Conservation (phyloP, 2,329 filamentous ascomycete genomes). For the Sarocladiaceae sp. region DNA sequence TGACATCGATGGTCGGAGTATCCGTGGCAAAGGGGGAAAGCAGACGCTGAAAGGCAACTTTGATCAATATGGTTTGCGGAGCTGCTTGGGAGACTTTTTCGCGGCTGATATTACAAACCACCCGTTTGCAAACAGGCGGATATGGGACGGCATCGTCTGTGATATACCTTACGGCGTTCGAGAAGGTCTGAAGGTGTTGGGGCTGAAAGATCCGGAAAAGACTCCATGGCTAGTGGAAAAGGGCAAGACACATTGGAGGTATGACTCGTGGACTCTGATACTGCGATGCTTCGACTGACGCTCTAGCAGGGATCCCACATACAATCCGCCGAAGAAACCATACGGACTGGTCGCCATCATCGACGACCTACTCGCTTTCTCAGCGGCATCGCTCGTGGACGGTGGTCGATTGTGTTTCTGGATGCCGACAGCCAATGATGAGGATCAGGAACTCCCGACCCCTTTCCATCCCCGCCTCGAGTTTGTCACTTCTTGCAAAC, state of each 20-base stretch:
- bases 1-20: constrained; percentile 89
- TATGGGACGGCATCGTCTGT: constrained; percentile 88
- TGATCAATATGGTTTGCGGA: constrained; percentile 69
- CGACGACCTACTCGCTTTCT: constrained; percentile 83
- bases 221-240: constrained; percentile 59
- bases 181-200: constrained; percentile 85
- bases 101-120: constrained; percentile 85
- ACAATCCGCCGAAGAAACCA: constrained; percentile 82
- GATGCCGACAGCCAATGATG: constrained; percentile 89
- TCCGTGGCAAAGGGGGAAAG: constrained; percentile 64
- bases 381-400: constrained; percentile 70
- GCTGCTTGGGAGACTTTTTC: constrained; percentile 71
- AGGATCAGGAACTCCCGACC: constrained; percentile 70
- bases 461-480: constrained; percentile 74
- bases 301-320: constrained; percentile 47
- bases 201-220: constrained; percentile 64
- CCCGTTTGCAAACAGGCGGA: constrained; percentile 58
- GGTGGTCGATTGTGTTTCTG: constrained; percentile 83
- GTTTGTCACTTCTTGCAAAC: constrained; percentile 72
- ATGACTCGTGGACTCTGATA: constrained; percentile 25
- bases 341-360: constrained; percentile 92
- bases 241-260: constrained; percentile 67
- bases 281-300: not conserved
- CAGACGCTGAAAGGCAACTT: constrained; percentile 66
- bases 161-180: constrained; percentile 95